Evolutionary conservation across 2,329 filamentous ascomycete species (phyloP), one percentile per base, ranked within the genome.

Genomic region (Cercospora janseana): DNA sequence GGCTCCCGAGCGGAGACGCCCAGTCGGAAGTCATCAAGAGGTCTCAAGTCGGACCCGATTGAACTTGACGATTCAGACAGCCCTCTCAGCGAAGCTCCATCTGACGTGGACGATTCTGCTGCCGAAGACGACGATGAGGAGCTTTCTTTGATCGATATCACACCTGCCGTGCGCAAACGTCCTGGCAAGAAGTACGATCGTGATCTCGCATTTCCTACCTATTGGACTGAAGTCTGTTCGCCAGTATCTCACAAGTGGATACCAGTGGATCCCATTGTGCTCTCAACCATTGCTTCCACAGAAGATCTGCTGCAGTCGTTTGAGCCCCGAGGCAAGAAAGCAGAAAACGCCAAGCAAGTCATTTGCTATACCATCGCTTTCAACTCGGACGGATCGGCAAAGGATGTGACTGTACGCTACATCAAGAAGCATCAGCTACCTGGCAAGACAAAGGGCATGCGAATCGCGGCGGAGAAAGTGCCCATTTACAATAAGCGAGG

Each of bases 381-480:
- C 69, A 88, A 87, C 0, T 71, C 81, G 3, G 91, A 97, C 64
- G 88, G 88, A 2, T 91, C 89, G 0, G 91, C 89, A 9, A 97
- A 97, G 66, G 93, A 98, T 66, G 87, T 98, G 12, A 98, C 93
- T 0, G 84, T 93, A 8, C 81, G 93, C 21, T 98, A 98, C 67
- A 73, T 98, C 6, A 91, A 86, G 62, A 82, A 85, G 16, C 87
- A 87, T 50, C 79, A 86, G 46, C 83, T 90, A 66, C 93, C 93
- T 0, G 92, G 93, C 3, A 87, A 90, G 59, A 95, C 92, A 0
- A 97, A 95, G 65, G 89, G 91, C 3, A 79, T 85, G 56, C 81
- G 93, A 5, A 79, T 95, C 65, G 81, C 86, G 0, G 66, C 83
- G 2, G 88, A 94, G 60, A 95, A 92, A 63, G 75, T 95, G 1